Evolutionary conservation across 2,329 filamentous ascomycete genomes (phyloP).

Genomic region (Paradendryphiella salina): DNA sequence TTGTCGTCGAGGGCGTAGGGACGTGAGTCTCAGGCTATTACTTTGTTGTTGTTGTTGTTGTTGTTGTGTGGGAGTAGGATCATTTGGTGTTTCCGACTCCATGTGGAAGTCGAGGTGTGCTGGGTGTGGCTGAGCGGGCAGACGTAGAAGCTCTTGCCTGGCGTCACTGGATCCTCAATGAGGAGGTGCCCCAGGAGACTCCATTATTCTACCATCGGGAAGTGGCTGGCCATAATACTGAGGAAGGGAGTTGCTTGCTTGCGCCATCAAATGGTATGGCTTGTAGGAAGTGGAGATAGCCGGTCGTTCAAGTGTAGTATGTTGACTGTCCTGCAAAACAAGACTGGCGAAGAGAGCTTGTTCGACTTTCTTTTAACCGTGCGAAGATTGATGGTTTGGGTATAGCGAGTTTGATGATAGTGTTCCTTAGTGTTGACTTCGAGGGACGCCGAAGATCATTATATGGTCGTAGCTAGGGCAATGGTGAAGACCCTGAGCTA

Average conservation of each 20-base stretch:
- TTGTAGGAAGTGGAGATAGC: conserved; percentile 4
- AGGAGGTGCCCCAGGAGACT: conserved; percentile 27
- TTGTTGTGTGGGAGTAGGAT: background rate
- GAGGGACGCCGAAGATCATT: conserved; percentile 22
- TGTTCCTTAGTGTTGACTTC: background rate
- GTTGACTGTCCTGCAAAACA: background rate
- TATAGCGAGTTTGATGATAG: background rate
- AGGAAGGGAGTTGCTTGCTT: conserved; percentile 23
- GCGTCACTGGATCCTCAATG: conserved; percentile 26
- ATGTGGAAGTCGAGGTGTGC: conserved; percentile 27
- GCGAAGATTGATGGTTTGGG: background rate
- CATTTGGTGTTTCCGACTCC: conserved; percentile 19
- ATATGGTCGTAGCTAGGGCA: conserved; percentile 20
- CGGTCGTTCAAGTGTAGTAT: conserved; percentile 10
- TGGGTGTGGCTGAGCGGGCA: conserved; percentile 33
- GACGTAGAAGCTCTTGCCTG: conserved; percentile 35
- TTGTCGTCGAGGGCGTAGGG: conserved; percentile 12
- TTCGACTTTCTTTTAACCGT: background rate
- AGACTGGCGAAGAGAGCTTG: background rate
- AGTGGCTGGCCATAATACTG: conserved; percentile 38
- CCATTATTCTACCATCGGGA: conserved; percentile 35
- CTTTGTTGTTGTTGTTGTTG: conserved; percentile 1
- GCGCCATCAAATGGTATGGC: conserved; percentile 25
- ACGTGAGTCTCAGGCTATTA: conserved; percentile 12
- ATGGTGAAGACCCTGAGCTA: conserved; percentile 17